These are phyloP conservation scores for Lasiosphaeris hirsuta DNA, from an alignment of 495 filamentous ascomycete genomes.

Conservation along the genomic window DNA sequence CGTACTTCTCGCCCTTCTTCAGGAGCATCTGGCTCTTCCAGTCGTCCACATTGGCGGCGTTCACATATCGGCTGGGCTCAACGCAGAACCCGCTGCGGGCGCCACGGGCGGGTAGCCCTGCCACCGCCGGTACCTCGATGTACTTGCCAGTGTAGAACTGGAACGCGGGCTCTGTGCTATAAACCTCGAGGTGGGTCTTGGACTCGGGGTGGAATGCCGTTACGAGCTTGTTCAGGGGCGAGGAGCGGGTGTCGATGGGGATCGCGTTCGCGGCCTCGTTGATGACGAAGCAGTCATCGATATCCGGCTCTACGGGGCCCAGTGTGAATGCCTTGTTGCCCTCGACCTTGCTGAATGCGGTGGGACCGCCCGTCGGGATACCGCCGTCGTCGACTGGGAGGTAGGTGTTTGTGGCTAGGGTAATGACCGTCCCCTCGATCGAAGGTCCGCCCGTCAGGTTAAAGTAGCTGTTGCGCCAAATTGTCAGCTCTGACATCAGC, in stretches of 20 bases:
- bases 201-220: slow-evolving; percentile 66
- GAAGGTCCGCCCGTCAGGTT: slow-evolving; percentile 67
- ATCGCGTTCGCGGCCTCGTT: slow-evolving; percentile 57
- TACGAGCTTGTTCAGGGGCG: slow-evolving; percentile 61
- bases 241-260: slow-evolving; percentile 70
- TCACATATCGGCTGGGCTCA: slow-evolving; percentile 86
- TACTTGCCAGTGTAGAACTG: slow-evolving; percentile 92
- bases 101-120: slow-evolving; percentile 58
- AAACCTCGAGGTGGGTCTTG: slow-evolving; percentile 74
- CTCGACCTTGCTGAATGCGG: slow-evolving; percentile 57
- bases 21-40: slow-evolving; percentile 75
- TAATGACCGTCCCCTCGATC: slow-evolving; percentile 72
- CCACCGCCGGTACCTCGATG: slow-evolving; percentile 71
- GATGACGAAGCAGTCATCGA: slow-evolving; percentile 90
- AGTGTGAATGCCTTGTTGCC: slow-evolving; percentile 66
- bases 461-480: slow-evolving; percentile 68
- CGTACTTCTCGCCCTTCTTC: slow-evolving; percentile 77
- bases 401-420: slow-evolving; percentile 66
- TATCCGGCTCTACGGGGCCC: slow-evolving; percentile 60
- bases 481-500: not conserved
- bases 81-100: slow-evolving; percentile 78
- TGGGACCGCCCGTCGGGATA: slow-evolving; percentile 61
- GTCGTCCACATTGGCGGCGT: slow-evolving; percentile 75
- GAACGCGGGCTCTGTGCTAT: slow-evolving; percentile 91
- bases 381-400: slow-evolving; percentile 68